Base-by-base conservation (phyloP, 805 yeast genomes). In the Wickerhamiella allomyrinae region DNA sequence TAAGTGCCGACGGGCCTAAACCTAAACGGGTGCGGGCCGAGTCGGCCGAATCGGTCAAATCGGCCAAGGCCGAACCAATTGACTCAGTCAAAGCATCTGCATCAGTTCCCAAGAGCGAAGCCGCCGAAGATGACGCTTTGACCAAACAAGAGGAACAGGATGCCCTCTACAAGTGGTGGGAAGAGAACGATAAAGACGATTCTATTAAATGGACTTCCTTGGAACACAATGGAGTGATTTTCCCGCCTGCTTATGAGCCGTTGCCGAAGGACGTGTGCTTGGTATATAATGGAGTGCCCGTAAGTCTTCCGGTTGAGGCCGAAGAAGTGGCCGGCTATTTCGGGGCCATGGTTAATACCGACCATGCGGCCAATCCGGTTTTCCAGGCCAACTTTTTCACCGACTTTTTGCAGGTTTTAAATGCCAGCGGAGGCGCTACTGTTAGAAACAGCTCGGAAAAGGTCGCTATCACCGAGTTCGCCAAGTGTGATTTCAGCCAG, bases 311-410 rank as follows among this genome's bases (percentile, higher is more conserved):
- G 1, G 62, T 66, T 1, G 81, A 69, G 43, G 96, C 95, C 2
- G 98, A 89, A 61, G 97, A 89, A 60, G 95, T 89, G 27, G 97
- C 96, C 0, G 96, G 95, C 0, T 89, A 86, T 56, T 89, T 71
- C 59, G 97, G 80, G 8, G 95, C 95, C 5, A 70, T 89, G 74
- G 48, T 87, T 35, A 86, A 83, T 49, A 43, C 56, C 9, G 95
- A 89, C 49, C 95, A 89, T 61, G 91, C 86, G 10, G 71, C 77
- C 47, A 89, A 86, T 55, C 86, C 93, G 0, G 76, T 74, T 0
- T 89, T 89, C 59, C 94, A 79, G 49, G 74, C 76, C 55, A 89
- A 89, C 59, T 89, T 89, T 65, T 89, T 89, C 53, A 57, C 67
- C 9, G 97, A 89, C 60, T 87, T 87, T 56, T 46, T 64, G 33